These are phyloP conservation scores for Ambrosia trifida DNA, from an alignment of 129 eudicot species.

Conservation along the genomic window DNA sequence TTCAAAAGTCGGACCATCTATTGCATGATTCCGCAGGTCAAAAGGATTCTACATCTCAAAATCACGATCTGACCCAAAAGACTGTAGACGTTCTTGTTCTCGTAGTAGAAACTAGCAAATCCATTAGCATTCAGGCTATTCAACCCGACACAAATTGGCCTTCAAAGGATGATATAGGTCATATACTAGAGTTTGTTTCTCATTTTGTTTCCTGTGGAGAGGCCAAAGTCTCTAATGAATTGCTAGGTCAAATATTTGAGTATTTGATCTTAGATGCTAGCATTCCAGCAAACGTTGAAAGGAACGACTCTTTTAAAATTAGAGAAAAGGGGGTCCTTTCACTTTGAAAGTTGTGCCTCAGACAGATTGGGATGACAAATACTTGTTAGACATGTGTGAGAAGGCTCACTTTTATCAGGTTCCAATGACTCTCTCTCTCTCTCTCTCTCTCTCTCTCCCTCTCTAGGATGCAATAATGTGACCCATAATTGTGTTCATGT, in stretches of 20 bases:
- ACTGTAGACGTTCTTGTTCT: conserved; percentile 61
- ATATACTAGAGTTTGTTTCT: conserved; percentile 70
- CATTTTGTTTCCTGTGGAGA: conserved; percentile 57
- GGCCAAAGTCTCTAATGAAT: conserved; percentile 58
- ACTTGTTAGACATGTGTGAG: conserved; percentile 63
- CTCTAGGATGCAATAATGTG: conserved; percentile 17
- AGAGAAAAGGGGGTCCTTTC: conserved; percentile 79
- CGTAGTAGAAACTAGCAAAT: conserved; percentile 43
- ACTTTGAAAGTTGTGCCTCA: conserved; percentile 71
- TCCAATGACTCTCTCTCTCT: conserved; percentile 6
- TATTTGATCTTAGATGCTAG: conserved; percentile 56
- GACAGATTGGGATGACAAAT: conserved; percentile 67
- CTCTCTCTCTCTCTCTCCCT: neutral
- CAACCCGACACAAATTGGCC: conserved; percentile 58
- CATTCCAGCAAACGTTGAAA: conserved; percentile 30
- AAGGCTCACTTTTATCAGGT: conserved; percentile 86
- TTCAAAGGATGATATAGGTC: conserved; percentile 62
- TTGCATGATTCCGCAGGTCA: conserved; percentile 37
- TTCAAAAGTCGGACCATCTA: conserved; percentile 24
- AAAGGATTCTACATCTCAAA: conserved; percentile 31
- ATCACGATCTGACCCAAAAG: conserved; percentile 52
- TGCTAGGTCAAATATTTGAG: conserved; percentile 64
- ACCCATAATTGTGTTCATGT: conserved; percentile 12
- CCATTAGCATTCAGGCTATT: conserved; percentile 34
- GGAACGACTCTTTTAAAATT: conserved; percentile 32